Evolutionary conservation across 371 early-diverging fungal genomes (phyloP).

Genomic region (Apophysomyces ossiformis): DNA sequence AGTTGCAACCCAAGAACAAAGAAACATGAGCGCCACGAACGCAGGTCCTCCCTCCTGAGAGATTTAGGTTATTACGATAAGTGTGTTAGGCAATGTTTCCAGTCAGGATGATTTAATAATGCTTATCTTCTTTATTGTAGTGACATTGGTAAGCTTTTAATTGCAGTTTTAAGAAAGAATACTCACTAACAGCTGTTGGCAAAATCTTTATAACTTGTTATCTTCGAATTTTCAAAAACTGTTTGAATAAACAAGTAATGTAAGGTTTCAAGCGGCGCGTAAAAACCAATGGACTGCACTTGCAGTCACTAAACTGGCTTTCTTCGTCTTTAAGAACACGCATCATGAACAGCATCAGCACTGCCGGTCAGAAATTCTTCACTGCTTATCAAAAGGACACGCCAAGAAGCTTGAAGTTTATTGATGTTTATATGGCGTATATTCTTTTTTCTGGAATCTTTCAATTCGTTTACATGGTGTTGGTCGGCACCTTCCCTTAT

Average conservation of each 20-base stretch:
- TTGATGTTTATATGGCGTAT: constrained; percentile 92
- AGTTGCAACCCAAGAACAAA: background rate
- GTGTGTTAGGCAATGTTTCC: too few species aligned
- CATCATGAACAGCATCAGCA: constrained; percentile 26
- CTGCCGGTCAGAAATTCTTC: constrained; percentile 29
- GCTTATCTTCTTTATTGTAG: too few species aligned
- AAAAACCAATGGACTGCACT: background rate
- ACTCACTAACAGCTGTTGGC: too few species aligned
- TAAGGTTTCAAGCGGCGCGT: too few species aligned
- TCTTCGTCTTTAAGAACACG: background rate
- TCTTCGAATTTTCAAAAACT: too few species aligned
- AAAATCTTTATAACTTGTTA: too few species aligned
- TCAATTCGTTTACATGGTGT: constrained; percentile 85
- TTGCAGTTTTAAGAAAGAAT: too few species aligned
- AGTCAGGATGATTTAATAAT: too few species aligned
- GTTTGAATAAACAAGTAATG: too few species aligned
- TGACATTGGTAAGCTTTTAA: too few species aligned
- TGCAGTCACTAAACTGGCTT: background rate
- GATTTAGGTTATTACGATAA: too few species aligned
- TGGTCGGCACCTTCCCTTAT: constrained; percentile 94
- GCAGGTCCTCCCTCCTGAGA: too few species aligned
- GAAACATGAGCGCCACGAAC: background rate
- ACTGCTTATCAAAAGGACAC: constrained; percentile 67
- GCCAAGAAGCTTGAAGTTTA: constrained; percentile 78
- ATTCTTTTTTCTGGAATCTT: constrained; percentile 85